phyloP scores from a whole-genome alignment of 768 basidiomycete genomes.

The Tricholoma bakamatsutake region DNA sequence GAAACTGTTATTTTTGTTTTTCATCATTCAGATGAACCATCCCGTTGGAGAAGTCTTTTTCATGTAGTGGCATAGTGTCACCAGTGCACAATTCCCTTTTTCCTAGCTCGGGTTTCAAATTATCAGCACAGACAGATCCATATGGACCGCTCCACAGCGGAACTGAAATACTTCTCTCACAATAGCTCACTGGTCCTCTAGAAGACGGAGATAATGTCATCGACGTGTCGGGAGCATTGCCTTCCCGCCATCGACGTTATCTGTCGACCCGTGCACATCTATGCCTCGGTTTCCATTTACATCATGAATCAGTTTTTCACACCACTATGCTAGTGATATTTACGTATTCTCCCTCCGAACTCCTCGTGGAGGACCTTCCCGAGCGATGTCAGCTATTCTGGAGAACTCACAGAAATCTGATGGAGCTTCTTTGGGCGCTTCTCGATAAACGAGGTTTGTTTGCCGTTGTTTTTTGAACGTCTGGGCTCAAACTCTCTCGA shows the following conservation, averaged over 20 bases:
- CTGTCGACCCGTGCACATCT: neutral
- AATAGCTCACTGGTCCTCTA: neutral
- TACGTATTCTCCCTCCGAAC: neutral
- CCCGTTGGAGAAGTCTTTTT: no score
- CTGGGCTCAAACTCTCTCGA: neutral
- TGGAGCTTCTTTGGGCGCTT: neutral
- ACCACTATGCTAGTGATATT: neutral
- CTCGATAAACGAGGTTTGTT: neutral
- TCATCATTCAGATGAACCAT: no score
- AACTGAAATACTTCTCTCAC: neutral
- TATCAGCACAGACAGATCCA: neutral
- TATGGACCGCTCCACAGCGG: neutral
- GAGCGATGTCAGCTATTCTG: neutral
- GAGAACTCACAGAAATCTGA: neutral
- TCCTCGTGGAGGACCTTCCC: neutral
- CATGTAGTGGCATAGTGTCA: no score
- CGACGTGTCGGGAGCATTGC: neutral
- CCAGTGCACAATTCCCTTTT: neutral
- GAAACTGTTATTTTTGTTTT: neutral
- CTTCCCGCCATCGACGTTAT: neutral
- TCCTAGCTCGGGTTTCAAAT: neutral
- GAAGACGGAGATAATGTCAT: neutral
- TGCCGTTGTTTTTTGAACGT: neutral
- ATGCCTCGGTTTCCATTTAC: neutral
- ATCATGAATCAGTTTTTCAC: neutral